phyloP scores from a whole-genome alignment of 768 basidiomycete genomes.

The Antrodiella citrinella region DNA sequence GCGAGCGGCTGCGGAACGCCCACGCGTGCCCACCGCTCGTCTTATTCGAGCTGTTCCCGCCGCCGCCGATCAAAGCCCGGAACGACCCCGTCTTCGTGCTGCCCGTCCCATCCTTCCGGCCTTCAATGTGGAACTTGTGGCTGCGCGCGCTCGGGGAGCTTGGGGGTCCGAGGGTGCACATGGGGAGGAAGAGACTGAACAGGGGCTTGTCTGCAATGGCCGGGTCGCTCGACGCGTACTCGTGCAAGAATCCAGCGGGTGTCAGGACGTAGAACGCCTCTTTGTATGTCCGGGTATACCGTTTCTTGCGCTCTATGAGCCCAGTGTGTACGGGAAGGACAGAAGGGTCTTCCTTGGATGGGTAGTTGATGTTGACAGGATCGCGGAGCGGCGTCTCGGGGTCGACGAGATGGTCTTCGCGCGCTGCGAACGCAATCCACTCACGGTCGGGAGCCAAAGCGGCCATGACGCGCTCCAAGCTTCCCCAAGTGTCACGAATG shows the following conservation, averaged over 20 bases:
- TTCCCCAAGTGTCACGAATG: slow-evolving; percentile 68
- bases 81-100: slow-evolving; percentile 51
- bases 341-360: slow-evolving; percentile 82
- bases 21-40: slow-evolving; percentile 53
- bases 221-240: slow-evolving; percentile 76
- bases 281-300: slow-evolving; percentile 79
- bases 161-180: slow-evolving; percentile 93
- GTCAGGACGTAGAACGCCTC: slow-evolving; percentile 92
- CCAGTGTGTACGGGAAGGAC: slow-evolving; percentile 85
- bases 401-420: slow-evolving; percentile 91
- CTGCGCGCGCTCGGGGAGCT: slow-evolving; percentile 55
- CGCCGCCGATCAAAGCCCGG: slow-evolving; percentile 24
- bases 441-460: slow-evolving; percentile 80
- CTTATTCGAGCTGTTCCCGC: slow-evolving; percentile 18
- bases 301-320: slow-evolving; percentile 89
- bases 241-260: slow-evolving; percentile 93
- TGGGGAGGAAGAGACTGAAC: slow-evolving; percentile 87
- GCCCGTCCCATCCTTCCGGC: slow-evolving; percentile 74
- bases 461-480: slow-evolving; percentile 66
- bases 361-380: slow-evolving; percentile 71
- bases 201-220: slow-evolving; percentile 48
- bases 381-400: slow-evolving; percentile 92
- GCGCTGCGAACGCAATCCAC: slow-evolving; percentile 92
- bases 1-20: slow-evolving; percentile 82
- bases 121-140: slow-evolving; percentile 98